A percentile compares a stretch with the other conserved stretches of the same genome.
These are phyloP conservation scores for Candida arabinofermentans DNA, from an alignment of 805 yeast genomes.

Conservation along the genomic window DNA sequence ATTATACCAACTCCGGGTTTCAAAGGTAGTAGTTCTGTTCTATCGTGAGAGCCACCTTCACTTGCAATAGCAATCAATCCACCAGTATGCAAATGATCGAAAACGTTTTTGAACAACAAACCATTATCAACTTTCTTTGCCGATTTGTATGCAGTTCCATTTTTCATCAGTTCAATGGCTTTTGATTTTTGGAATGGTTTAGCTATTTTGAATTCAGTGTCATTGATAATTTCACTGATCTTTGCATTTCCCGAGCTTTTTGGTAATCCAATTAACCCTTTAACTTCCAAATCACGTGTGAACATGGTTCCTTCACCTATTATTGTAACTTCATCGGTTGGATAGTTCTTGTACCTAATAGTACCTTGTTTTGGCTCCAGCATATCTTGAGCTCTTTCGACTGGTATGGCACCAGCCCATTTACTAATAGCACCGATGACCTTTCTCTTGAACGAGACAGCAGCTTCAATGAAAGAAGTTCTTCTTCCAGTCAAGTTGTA, in stretches of 20 bases:
- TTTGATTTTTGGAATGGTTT: conserved; percentile 61
- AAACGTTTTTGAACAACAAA: conserved; percentile 73
- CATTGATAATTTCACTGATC: conserved; percentile 63
- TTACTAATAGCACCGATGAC: conserved; percentile 74
- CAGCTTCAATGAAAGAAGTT: conserved; percentile 82
- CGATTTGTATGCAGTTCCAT: conserved; percentile 56
- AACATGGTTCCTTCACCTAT: conserved; percentile 68
- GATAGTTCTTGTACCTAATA: conserved; percentile 41
- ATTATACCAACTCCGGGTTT: conserved; percentile 97
- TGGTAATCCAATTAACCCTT: conserved; percentile 77
- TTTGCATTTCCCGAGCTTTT: conserved; percentile 72
- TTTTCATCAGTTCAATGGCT: conserved; percentile 41
- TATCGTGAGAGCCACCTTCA: conserved; percentile 98
- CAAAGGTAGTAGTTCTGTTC: conserved; percentile 84
- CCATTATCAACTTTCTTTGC: conserved; percentile 86
- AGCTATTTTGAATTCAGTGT: conserved; percentile 61
- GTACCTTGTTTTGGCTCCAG: conserved; percentile 62
- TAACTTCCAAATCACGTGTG: conserved; percentile 53
- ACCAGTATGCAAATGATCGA: conserved; percentile 66
- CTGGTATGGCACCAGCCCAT: conserved; percentile 82
- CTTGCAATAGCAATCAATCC: conserved; percentile 90
- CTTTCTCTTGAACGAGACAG: conserved; percentile 60
- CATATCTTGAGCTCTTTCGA: conserved; percentile 85
- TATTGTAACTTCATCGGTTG: conserved; percentile 49
- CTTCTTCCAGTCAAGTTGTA: conserved; percentile 61